Percentiles rank a stretch among this genome's conserved stretches.
Evolutionary conservation across 2,329 filamentous ascomycete genomes (phyloP).

Genomic region (Thielaviopsis euricoi): DNA sequence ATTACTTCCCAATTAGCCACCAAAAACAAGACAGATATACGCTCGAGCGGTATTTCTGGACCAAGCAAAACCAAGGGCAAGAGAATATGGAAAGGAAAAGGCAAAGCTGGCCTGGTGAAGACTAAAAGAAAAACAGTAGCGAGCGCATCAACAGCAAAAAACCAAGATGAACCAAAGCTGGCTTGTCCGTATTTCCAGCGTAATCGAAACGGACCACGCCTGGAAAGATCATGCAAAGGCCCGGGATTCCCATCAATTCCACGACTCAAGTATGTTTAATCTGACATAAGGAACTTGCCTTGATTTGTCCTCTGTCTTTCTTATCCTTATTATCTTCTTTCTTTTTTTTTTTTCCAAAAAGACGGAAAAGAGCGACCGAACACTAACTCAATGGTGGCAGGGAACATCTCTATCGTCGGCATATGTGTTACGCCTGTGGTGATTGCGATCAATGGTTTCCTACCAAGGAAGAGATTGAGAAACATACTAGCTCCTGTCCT

Average conservation of each 20-base stretch:
- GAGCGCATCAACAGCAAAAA: not conserved
- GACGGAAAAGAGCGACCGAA: no score
- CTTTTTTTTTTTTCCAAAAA: no score
- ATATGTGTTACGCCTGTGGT: slow-evolving; percentile 6
- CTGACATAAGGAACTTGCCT: no score
- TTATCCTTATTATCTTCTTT: no score
- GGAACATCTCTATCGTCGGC: slow-evolving; percentile 11
- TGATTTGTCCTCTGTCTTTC: no score
- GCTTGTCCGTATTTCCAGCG: slow-evolving; percentile 10
- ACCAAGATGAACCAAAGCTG: not conserved
- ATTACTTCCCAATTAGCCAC: not conserved
- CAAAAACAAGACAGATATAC: not conserved
- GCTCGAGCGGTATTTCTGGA: not conserved
- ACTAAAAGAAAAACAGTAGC: not conserved
- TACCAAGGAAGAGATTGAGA: not conserved
- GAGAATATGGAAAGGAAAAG: not conserved
- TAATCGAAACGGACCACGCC: slow-evolving; percentile 3
- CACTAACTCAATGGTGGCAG: not conserved
- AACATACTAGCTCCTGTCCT: not conserved
- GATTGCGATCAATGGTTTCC: slow-evolving; percentile 3
- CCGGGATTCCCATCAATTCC: slow-evolving; percentile 10
- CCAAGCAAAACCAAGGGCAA: not conserved
- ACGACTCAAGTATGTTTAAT: slow-evolving; percentile 7
- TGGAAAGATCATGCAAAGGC: slow-evolving; percentile 8
- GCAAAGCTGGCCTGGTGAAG: not conserved